Conservation (phyloP, 176 grass and related monocot species). For the Triticum dicoccoides region DNA sequence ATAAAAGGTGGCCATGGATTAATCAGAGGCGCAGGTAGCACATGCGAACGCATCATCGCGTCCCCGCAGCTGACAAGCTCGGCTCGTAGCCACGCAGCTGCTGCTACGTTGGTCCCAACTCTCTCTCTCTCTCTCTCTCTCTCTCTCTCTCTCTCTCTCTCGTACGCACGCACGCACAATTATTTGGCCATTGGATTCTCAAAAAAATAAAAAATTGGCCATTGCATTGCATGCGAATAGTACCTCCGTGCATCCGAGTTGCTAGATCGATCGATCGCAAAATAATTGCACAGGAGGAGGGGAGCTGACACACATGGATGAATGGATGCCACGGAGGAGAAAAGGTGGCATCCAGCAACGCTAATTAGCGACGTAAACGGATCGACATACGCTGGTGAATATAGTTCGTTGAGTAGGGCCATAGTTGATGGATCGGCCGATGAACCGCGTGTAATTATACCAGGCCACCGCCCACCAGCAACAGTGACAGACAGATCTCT, state of each 20-base stretch:
- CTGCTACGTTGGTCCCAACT: slow-evolving; percentile 16
- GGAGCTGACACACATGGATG: slow-evolving; percentile 3
- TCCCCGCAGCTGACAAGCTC: slow-evolving; percentile 29
- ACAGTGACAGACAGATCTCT: background rate
- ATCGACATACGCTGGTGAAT: background rate
- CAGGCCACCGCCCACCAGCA: background rate
- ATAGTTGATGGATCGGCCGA: background rate
- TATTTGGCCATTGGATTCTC: slow-evolving; percentile 6
- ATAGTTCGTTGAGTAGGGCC: background rate
- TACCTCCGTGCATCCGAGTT: background rate
- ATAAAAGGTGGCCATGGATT: background rate
- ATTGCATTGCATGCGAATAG: background rate
- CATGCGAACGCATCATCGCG: slow-evolving; percentile 21
- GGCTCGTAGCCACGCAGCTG: background rate
- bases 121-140: background rate
- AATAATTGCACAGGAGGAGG: slow-evolving; percentile 9
- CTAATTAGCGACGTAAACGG: background rate
- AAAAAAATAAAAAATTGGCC: background rate
- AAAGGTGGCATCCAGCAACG: background rate
- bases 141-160: background rate
- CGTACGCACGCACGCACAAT: slow-evolving; percentile 28
- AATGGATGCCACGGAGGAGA: background rate
- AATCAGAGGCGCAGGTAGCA: background rate
- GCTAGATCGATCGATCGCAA: slow-evolving; percentile 4
- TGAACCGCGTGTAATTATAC: background rate